Conservation (phyloP, 1,139 yeast species). For the Debaryomyces singareniensis region DNA sequence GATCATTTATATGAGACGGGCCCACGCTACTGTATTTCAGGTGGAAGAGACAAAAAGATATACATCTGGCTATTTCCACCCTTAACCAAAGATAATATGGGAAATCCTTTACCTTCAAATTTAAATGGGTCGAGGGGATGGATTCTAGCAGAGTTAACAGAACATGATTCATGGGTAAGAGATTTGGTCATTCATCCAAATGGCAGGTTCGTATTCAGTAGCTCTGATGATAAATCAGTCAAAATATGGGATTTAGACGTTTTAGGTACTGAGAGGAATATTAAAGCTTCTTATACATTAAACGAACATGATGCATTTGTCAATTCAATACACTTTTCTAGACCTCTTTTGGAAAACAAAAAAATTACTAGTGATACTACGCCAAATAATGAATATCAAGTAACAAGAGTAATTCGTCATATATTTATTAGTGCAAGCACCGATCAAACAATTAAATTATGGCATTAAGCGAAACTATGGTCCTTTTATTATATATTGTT, state of each 20-base stretch:
- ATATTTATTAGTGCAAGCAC: slow-evolving; percentile 56
- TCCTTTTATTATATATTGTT: slow-evolving; percentile 23
- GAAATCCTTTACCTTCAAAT: slow-evolving; percentile 50
- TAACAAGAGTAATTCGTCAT: slow-evolving; percentile 34
- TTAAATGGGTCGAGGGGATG: slow-evolving; percentile 54
- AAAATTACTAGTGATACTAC: slow-evolving; percentile 9
- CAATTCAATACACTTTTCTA: slow-evolving; percentile 58
- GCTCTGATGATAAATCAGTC: slow-evolving; percentile 74
- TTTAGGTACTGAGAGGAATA: slow-evolving; percentile 36
- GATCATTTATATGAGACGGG: slow-evolving; percentile 38
- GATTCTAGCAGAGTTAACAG: slow-evolving; percentile 48
- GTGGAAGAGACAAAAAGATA: slow-evolving; percentile 74
- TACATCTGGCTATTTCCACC: slow-evolving; percentile 73
- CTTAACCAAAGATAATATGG: slow-evolving; percentile 48
- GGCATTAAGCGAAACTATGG: slow-evolving; percentile 29
- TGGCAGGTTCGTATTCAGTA: slow-evolving; percentile 64
- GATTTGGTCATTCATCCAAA: slow-evolving; percentile 67
- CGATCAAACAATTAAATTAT: slow-evolving; percentile 46
- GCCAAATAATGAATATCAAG: slow-evolving; percentile 10
- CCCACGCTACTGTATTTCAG: slow-evolving; percentile 67
- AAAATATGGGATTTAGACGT: slow-evolving; percentile 71
- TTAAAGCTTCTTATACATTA: slow-evolving; percentile 44
- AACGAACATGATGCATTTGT: slow-evolving; percentile 72
- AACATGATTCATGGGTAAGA: slow-evolving; percentile 88
- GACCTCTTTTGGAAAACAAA: slow-evolving; percentile 9